These are phyloP conservation scores for Aegilops bicornis DNA, from an alignment of 176 grass and related monocot genomes.

Conservation along the genomic window DNA sequence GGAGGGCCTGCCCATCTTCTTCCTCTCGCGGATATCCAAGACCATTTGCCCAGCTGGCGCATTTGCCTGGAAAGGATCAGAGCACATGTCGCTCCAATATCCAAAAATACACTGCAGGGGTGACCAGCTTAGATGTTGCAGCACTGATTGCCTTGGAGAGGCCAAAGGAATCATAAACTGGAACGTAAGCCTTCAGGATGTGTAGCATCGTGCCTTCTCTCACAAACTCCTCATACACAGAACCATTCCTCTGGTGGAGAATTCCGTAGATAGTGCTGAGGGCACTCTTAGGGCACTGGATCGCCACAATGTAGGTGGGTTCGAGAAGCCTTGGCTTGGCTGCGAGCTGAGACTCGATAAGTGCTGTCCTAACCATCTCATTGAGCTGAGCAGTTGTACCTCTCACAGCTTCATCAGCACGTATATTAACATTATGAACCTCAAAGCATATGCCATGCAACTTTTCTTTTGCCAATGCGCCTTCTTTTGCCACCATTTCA, in stretches of 20 bases:
- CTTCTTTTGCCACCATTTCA: background rate
- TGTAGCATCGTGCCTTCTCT: background rate
- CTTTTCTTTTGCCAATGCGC: background rate
- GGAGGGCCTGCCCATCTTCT: background rate
- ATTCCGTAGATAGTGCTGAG: background rate
- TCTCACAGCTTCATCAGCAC: background rate
- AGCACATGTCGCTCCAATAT: background rate
- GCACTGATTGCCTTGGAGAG: background rate
- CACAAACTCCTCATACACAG: background rate
- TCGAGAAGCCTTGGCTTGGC: background rate
- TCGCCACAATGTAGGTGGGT: background rate
- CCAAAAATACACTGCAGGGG: background rate
- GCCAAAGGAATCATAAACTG: background rate
- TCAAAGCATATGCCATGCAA: background rate
- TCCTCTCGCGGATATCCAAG: background rate
- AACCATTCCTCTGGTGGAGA: background rate
- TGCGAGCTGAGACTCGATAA: background rate
- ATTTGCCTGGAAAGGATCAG: background rate
- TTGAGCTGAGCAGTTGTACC: background rate
- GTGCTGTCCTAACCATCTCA: background rate
- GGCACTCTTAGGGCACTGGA: background rate
- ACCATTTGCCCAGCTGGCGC: background rate
- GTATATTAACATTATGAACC: background rate
- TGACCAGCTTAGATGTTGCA: background rate
- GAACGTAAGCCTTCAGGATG: background rate